Evolutionary conservation across 352 stramenopile species (phyloP).

Genomic region (Globisporangium abappressorium): DNA sequence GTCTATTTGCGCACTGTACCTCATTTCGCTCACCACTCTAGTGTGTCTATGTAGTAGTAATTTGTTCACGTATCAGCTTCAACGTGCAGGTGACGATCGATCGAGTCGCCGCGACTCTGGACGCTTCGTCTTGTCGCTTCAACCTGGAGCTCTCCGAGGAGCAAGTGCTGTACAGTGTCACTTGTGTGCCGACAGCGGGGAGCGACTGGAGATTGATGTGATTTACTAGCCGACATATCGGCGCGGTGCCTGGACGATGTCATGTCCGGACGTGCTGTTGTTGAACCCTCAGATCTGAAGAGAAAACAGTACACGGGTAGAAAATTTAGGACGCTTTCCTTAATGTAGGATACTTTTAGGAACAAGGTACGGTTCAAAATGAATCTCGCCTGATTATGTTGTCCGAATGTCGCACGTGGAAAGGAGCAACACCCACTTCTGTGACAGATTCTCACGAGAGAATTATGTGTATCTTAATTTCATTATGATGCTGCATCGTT

Average conservation of each 20-base stretch:
- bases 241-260: background rate
- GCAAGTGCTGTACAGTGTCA: background rate
- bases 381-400: background rate
- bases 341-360: background rate
- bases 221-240: background rate
- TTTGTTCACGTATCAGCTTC: background rate
- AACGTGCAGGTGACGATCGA: background rate
- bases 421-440: background rate
- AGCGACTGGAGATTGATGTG: background rate
- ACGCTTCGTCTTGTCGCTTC: background rate
- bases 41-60: background rate
- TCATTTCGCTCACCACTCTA: background rate
- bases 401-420: conserved; percentile 4
- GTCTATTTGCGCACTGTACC: background rate
- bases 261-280: background rate
- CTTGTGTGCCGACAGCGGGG: background rate
- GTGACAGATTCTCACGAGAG: no score
- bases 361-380: background rate
- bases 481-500: no score
- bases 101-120: background rate
- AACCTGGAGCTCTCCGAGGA: background rate
- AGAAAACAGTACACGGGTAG: no score
- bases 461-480: no score
- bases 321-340: background rate
- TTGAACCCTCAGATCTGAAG: no score